These are phyloP conservation scores for Ceratocystis eucalypticola DNA, from an alignment of 2,329 filamentous ascomycete genomes.

Conservation along the genomic window DNA sequence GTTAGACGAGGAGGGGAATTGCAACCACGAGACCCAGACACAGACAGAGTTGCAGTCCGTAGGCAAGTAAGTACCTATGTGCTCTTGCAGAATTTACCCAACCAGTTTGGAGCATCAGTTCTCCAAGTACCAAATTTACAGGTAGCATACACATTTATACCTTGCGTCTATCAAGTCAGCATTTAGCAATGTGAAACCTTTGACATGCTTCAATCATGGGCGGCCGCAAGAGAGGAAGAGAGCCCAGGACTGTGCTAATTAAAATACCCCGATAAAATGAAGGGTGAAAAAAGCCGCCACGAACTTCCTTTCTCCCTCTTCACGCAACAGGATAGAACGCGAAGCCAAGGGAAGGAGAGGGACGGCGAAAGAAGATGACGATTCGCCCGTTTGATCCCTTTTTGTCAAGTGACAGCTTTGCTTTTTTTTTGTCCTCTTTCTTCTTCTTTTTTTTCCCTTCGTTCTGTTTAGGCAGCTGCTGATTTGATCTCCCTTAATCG, in stretches of 20 bases:
- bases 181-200: slow-evolving; percentile 4
- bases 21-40: background rate
- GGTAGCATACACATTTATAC: background rate
- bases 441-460: background rate
- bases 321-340: background rate
- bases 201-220: slow-evolving; percentile 4
- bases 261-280: slow-evolving; percentile 3
- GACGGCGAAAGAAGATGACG: background rate
- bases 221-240: background rate
- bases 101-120: background rate
- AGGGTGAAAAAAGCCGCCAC: background rate
- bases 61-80: background rate
- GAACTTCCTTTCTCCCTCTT: background rate
- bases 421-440: background rate
- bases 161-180: slow-evolving; percentile 1
- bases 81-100: background rate
- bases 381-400: background rate
- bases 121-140: background rate
- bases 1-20: background rate
- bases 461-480: background rate
- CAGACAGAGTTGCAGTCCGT: no score
- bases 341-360: background rate
- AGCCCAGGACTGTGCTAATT: background rate
- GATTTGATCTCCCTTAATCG: slow-evolving; percentile 1
- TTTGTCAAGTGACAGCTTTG: no score